Base-by-base conservation (phyloP, 1,284 basidiomycete species). In the Boletellus sp. region DNA sequence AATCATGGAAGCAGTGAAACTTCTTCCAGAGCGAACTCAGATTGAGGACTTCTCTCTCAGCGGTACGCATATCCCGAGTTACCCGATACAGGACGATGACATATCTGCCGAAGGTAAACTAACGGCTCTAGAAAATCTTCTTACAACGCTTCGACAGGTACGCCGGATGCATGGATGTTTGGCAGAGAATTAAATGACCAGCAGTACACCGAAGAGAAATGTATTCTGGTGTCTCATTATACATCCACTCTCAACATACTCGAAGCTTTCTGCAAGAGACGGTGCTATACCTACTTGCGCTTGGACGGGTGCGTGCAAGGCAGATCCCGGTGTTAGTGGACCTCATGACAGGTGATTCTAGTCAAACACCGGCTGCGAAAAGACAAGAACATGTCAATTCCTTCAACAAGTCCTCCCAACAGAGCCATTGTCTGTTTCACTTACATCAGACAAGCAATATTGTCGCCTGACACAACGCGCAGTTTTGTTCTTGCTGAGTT, bases 401-500 rank as follows among this genome's bases (percentile, higher is more conserved):
- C 4, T 94, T 93, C 72, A 93, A 93, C 65, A 83, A 79, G 59
- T 80, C 81, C n/a, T 79, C 80, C 22, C 85, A 89, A 58, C 76
- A 77, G 41, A 77, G 76, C 54, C 76, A 83, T 58, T 92, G 88
- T 91, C 59, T 54, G 83, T 73, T 49, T 42, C 43, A 39, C 33
- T 44, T 26, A 7, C 12, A 1, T n/a, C 32, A 8, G 10, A 49
- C 21, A 21, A 33, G 36, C 22, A 21, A 43, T 43, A 24, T 48
- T 50, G 35, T 53, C 55, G 51, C 46, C 53, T 49, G 19, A 66
- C 33, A 18, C 21, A 24, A 53, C 35, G n/a, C 32, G n/a, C 52
- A 91, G 89, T 97, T 64, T 71, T 98, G 30, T 99, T 99, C 66
- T 74, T 99, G 18, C 74, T 99, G 43, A 97, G 93, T 64, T 90